phyloP scores from a whole-genome alignment of 164 flowering plant species.

The Magnolia officinalis region DNA sequence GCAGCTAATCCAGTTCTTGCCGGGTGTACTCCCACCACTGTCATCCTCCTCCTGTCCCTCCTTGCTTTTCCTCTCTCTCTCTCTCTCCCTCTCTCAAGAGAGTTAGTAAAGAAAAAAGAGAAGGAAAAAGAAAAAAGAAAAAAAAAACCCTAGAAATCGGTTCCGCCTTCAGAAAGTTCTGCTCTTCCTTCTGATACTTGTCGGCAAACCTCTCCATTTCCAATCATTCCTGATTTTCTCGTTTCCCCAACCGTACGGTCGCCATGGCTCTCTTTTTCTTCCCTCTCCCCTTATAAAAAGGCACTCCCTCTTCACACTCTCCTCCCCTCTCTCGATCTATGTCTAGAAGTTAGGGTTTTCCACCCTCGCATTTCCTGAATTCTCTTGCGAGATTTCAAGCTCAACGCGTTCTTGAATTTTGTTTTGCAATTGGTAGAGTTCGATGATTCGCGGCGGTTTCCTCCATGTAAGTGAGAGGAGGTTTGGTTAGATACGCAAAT shows the following conservation, averaged over 20 bases:
- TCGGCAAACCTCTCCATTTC: neutral
- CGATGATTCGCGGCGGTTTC: neutral
- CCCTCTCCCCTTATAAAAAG: neutral
- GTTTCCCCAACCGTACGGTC: neutral
- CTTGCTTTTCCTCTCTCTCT: neutral
- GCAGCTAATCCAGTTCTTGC: neutral
- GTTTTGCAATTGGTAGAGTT: neutral
- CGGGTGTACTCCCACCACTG: neutral
- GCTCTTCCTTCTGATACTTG: neutral
- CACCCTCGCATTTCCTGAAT: neutral
- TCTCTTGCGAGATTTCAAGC: neutral
- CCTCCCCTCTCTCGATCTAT: neutral
- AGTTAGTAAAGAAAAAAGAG: neutral
- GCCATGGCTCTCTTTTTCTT: neutral
- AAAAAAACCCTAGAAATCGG: neutral
- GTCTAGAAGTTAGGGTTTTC: neutral
- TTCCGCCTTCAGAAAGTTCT: neutral
- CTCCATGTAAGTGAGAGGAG: neutral
- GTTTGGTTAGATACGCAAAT: neutral
- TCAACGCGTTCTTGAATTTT: neutral
- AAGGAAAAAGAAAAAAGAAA: neutral
- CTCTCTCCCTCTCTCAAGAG: neutral
- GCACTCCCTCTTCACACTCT: neutral
- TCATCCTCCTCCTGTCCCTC: neutral
- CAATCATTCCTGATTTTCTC: slow-evolving; percentile 2